These are phyloP conservation scores for Pugionium cornutum DNA, from an alignment of 345 rosid genomes.

Conservation along the genomic window DNA sequence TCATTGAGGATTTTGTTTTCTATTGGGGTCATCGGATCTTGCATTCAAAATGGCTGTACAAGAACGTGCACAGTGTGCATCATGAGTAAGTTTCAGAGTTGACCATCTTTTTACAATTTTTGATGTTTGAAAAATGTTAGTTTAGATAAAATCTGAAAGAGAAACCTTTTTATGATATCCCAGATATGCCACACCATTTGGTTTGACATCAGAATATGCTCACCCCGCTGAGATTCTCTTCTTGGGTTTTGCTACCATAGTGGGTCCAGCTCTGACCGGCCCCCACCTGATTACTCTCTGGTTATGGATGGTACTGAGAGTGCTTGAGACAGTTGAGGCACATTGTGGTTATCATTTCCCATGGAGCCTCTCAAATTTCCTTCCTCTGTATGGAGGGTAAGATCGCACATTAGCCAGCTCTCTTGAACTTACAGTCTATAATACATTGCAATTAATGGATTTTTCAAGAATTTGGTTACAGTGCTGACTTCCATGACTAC, in stretches of 20 bases:
- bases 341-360: conserved; percentile 99
- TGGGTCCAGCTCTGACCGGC: conserved; percentile 97
- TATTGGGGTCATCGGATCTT: conserved; percentile 97
- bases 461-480: conserved; percentile 29
- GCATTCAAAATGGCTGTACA: conserved; percentile 93
- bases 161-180: conserved; percentile 5
- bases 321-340: conserved; percentile 96
- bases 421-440: background rate
- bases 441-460: background rate
- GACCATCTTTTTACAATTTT: background rate
- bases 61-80: conserved; percentile 96
- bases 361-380: conserved; percentile 93
- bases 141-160: background rate
- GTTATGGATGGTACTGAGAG: conserved; percentile 97
- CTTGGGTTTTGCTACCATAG: conserved; percentile 93
- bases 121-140: background rate
- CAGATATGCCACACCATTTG: conserved; percentile 99
- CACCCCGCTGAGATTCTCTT: conserved; percentile 97
- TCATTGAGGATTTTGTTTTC: conserved; percentile 95
- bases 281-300: conserved; percentile 91
- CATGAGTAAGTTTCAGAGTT: conserved; percentile 74
- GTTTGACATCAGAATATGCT: conserved; percentile 97
- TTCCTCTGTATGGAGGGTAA: conserved; percentile 97
- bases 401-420: conserved; percentile 27
- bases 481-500: conserved; percentile 98